phyloP scores from a whole-genome alignment of 495 filamentous ascomycete species.

The Pseudevernia furfuracea region DNA sequence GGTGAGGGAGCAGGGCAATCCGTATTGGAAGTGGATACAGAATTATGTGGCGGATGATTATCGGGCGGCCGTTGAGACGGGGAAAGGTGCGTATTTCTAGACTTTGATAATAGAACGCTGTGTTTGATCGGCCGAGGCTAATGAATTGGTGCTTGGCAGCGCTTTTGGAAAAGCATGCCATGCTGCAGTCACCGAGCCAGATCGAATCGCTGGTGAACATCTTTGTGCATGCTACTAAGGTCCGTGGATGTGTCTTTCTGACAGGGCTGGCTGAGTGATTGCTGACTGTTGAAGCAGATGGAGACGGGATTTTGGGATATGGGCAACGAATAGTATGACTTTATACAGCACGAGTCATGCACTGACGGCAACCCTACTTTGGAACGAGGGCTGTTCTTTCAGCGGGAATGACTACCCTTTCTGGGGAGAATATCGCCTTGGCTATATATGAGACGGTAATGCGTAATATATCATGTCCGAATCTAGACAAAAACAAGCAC shows the following conservation, averaged over 20 bases:
- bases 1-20: conserved; percentile 52
- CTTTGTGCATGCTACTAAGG: background rate
- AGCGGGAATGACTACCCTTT: no score
- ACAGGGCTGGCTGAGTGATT: background rate
- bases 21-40: conserved; percentile 86
- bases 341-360: background rate
- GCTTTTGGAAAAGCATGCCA: background rate
- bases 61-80: conserved; percentile 20
- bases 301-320: background rate
- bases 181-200: background rate
- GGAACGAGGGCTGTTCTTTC: no score
- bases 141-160: background rate
- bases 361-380: no score
- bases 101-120: background rate
- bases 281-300: background rate
- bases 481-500: no score
- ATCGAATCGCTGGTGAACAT: background rate
- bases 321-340: background rate
- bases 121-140: background rate
- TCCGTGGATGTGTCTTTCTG: background rate
- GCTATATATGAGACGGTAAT: no score
- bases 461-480: no score
- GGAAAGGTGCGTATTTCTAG: background rate
- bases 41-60: conserved; percentile 80
- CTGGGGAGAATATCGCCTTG: no score